A percentile compares a stretch with the other conserved stretches of the same genome.
These are phyloP conservation scores for Globisporangium canariense DNA, from an alignment of 352 stramenopile genomes.

Conservation along the genomic window DNA sequence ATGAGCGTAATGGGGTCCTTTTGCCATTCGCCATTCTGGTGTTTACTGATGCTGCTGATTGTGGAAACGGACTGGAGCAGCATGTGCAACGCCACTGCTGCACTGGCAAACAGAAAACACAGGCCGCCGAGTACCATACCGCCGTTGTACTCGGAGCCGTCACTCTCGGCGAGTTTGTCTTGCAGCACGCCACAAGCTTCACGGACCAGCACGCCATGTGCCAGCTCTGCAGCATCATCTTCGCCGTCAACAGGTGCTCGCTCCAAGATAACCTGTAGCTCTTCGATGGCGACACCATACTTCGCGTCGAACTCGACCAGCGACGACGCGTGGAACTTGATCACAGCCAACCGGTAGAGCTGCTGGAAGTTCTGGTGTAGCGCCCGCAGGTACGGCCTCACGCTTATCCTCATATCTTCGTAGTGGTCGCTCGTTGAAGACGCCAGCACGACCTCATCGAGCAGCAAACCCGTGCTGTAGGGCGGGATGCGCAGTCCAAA, in stretches of 20 bases:
- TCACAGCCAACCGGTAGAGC: constrained; percentile 37
- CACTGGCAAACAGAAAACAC: constrained; percentile 31
- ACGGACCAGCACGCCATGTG: constrained; percentile 13
- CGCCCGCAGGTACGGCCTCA: constrained; percentile 19
- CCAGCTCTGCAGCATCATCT: background rate
- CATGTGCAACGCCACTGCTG: constrained; percentile 15
- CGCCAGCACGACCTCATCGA: constrained; percentile 53
- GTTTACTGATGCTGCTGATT: background rate
- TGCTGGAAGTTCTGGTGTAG: constrained; percentile 65
- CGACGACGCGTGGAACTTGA: constrained; percentile 42
- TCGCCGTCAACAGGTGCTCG: background rate
- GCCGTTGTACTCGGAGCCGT: constrained; percentile 76
- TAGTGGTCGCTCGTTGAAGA: constrained; percentile 9
- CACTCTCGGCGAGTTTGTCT: constrained; percentile 46
- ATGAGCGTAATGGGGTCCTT: background rate
- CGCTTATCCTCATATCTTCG: background rate
- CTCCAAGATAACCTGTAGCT: constrained; percentile 16
- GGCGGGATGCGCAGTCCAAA: constrained; percentile 68
- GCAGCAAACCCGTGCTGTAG: constrained; percentile 60
- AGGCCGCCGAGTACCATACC: constrained; percentile 37
- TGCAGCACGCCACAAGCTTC: constrained; percentile 47
- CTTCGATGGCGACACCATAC: constrained; percentile 23
- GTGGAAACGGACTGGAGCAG: background rate
- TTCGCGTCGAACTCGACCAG: constrained; percentile 28
- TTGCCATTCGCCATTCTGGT: background rate